Conservation (phyloP, 2,329 filamentous ascomycete species). For the Trichoderma aggressivum region DNA sequence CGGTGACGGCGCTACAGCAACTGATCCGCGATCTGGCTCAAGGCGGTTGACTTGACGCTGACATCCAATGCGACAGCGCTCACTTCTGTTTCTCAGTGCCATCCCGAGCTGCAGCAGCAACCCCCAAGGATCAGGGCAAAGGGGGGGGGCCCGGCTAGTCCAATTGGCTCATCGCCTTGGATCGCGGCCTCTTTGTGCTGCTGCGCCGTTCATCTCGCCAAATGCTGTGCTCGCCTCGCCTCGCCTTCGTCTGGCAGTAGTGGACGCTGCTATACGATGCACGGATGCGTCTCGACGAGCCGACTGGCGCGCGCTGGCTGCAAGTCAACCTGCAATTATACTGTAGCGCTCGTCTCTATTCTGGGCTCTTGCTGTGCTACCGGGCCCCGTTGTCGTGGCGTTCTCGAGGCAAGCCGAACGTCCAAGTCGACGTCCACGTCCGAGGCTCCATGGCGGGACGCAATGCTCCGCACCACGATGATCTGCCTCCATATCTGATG, state of each 20-base stretch:
- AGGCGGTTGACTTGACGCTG: constrained; percentile 6
- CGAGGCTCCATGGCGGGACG: constrained; percentile 8
- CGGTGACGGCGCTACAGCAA: background rate
- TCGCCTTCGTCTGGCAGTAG: background rate
- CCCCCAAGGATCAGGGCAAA: background rate
- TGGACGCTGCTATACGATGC: background rate
- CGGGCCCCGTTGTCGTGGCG: background rate
- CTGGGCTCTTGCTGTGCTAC: background rate
- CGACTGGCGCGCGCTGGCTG: constrained; percentile 4
- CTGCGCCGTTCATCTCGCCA: constrained; percentile 1
- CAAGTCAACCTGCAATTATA: constrained; percentile 10
- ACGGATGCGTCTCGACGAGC: background rate
- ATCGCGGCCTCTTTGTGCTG: background rate
- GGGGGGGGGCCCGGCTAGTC: background rate
- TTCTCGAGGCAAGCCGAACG: background rate
- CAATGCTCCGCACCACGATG: constrained; percentile 18
- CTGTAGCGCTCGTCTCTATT: constrained; percentile 12
- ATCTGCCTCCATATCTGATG: constrained; percentile 18
- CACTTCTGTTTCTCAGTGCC: background rate
- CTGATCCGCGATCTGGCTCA: background rate
- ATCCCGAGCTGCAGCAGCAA: constrained; percentile 1
- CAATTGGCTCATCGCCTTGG: background rate
- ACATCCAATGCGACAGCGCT: background rate
- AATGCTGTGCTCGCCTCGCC: background rate
- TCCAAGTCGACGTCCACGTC: constrained; percentile 4